Percentiles rank a stretch among this genome's conserved stretches.
These are phyloP conservation scores for Knoxdaviesia capensis DNA, from an alignment of 2,329 filamentous ascomycete genomes.

Conservation along the genomic window DNA sequence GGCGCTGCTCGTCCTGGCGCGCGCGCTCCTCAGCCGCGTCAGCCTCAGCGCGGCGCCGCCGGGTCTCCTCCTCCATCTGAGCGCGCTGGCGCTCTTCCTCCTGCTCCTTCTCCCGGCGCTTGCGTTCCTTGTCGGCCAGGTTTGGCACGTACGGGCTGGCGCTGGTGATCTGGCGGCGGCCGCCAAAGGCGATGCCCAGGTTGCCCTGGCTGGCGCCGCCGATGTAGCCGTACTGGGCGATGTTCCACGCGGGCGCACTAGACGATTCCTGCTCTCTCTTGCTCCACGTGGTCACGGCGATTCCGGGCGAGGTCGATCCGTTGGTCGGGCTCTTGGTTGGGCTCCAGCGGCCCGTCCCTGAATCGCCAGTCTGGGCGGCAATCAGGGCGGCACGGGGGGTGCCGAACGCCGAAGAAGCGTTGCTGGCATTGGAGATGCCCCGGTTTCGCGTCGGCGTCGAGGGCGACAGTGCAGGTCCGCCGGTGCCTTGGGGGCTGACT, in stretches of 20 bases:
- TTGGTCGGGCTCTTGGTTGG: conserved; percentile 31
- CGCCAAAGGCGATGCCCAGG: conserved; percentile 81
- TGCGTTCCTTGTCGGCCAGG: conserved; percentile 66
- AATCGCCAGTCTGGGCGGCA: conserved; percentile 31
- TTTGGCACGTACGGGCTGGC: conserved; percentile 61
- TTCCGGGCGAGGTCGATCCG: conserved; percentile 27
- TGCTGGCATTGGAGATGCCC: conserved; percentile 36
- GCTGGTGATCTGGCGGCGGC: conserved; percentile 77
- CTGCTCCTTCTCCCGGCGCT: conserved; percentile 31
- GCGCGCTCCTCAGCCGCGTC: conserved; percentile 42
- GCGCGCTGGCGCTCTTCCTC: conserved; percentile 38
- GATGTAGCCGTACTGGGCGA: conserved; percentile 96
- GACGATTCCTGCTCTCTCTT: conserved; percentile 60
- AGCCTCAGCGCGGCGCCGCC: conserved; percentile 21
- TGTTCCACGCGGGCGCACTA: conserved; percentile 90
- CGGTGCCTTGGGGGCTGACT: conserved; percentile 48
- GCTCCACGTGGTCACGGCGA: conserved; percentile 68
- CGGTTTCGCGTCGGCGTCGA: conserved; percentile 18
- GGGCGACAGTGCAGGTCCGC: no score
- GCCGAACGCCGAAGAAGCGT: conserved; percentile 29
- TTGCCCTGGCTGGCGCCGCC: conserved; percentile 93
- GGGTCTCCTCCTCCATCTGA: conserved; percentile 31
- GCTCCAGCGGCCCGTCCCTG: conserved; percentile 34
- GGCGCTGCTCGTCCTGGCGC: conserved; percentile 40
- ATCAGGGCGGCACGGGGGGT: conserved; percentile 17